phyloP scores from a whole-genome alignment of 495 filamentous ascomycete species.

The Pseudevernia furfuracea region DNA sequence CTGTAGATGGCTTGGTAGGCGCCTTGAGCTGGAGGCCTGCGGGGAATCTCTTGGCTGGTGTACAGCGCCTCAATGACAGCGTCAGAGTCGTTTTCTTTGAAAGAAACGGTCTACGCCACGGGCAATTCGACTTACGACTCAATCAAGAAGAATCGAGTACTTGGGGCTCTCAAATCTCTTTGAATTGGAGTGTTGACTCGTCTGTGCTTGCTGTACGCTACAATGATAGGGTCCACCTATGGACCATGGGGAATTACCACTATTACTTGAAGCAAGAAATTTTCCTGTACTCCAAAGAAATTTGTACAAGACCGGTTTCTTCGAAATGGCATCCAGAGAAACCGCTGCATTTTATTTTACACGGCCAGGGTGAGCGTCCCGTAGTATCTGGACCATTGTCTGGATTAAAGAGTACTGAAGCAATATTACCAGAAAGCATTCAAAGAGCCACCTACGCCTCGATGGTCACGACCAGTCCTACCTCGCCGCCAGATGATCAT shows the following conservation, averaged over 20 bases:
- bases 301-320: slow-evolving; percentile 29
- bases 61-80: slow-evolving; percentile 60
- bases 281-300: slow-evolving; percentile 31
- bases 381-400: background rate
- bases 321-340: slow-evolving; percentile 82
- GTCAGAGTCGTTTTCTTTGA: slow-evolving; percentile 94
- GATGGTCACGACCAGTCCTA: slow-evolving; percentile 58
- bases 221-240: slow-evolving; percentile 73
- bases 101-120: slow-evolving; percentile 88
- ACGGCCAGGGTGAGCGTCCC: slow-evolving; percentile 34
- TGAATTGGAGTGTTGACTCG: slow-evolving; percentile 88
- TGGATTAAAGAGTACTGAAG: slow-evolving; percentile 7
- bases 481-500: slow-evolving; percentile 63
- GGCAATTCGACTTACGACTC: slow-evolving; percentile 72
- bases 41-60: slow-evolving; percentile 80
- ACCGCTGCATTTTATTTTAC: slow-evolving; percentile 54
- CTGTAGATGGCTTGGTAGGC: slow-evolving; percentile 80
- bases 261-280: slow-evolving; percentile 98
- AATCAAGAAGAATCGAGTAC: slow-evolving; percentile 49
- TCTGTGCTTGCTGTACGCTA: slow-evolving; percentile 78
- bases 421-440: slow-evolving; percentile 35
- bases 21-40: slow-evolving; percentile 85
- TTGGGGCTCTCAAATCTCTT: slow-evolving; percentile 48
- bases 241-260: slow-evolving; percentile 95
- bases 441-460: slow-evolving; percentile 62